Conservation (phyloP, 257 asterid genomes). For the Plectranthus barbatus region DNA sequence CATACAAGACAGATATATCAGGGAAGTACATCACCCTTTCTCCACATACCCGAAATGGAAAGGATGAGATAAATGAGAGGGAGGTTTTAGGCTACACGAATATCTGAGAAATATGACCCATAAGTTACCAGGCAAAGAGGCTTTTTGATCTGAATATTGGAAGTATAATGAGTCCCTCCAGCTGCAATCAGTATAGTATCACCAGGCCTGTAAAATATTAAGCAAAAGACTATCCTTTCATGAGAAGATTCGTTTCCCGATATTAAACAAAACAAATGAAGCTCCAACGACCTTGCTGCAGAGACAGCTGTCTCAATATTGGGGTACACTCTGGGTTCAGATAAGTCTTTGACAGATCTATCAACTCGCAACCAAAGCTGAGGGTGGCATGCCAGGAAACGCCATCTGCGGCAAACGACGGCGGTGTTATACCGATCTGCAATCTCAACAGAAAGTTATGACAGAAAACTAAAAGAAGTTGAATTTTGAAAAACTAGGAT, state of each 20-base stretch:
- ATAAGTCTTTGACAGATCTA: conserved; percentile 54
- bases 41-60: not conserved
- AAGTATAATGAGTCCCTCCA: conserved; percentile 77
- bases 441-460: conserved; percentile 60
- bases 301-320: conserved; percentile 74
- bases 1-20: not conserved
- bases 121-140: conserved; percentile 85
- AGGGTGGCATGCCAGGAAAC: conserved; percentile 93
- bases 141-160: conserved; percentile 79
- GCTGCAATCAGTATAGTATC: conserved; percentile 91
- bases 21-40: not conserved
- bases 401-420: conserved; percentile 99
- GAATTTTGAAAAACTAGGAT: conserved; percentile 9
- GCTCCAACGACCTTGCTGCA: conserved; percentile 73
- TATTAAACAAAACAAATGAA: conserved; percentile 10
- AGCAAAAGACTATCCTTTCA: conserved; percentile 14
- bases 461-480: conserved; percentile 26
- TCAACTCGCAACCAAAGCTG: conserved; percentile 93
- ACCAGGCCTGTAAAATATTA: conserved; percentile 68
- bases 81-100: not conserved
- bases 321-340: conserved; percentile 75
- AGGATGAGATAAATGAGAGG: not conserved
- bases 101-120: not conserved
- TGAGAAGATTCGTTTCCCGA: not conserved
- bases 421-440: conserved; percentile 99